phyloP scores from a whole-genome alignment of 108 stramenopile species.

The Thalassiosira profunda region DNA sequence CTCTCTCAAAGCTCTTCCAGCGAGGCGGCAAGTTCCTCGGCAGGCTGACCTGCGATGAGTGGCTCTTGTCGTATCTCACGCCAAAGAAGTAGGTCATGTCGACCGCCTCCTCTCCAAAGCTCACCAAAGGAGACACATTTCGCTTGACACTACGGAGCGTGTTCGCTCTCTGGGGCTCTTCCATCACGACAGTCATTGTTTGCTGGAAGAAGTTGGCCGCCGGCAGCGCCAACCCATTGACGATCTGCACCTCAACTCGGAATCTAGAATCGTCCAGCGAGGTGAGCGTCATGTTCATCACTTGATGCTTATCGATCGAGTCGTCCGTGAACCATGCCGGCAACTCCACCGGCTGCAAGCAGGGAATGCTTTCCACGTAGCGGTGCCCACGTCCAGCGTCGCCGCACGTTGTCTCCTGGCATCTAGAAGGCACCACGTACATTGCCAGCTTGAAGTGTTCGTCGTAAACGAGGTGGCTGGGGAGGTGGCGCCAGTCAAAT shows the following conservation, averaged over 20 bases:
- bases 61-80: slow-evolving; percentile 23
- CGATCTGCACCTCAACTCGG: slow-evolving; percentile 77
- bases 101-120: slow-evolving; percentile 56
- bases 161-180: slow-evolving; percentile 40
- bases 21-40: slow-evolving; percentile 88
- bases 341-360: slow-evolving; percentile 68
- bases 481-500: slow-evolving; percentile 76
- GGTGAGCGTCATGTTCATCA: slow-evolving; percentile 68
- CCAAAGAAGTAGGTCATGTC: slow-evolving; percentile 55
- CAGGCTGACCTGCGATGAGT: slow-evolving; percentile 28
- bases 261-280: slow-evolving; percentile 82
- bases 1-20: slow-evolving; percentile 67
- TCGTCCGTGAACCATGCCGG: slow-evolving; percentile 62
- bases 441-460: slow-evolving; percentile 82
- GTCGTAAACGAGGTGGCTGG: slow-evolving; percentile 61
- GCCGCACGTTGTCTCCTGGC: slow-evolving; percentile 62
- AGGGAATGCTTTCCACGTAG: slow-evolving; percentile 66
- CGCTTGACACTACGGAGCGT: slow-evolving; percentile 27
- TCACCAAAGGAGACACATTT: slow-evolving; percentile 63
- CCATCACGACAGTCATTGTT: slow-evolving; percentile 60
- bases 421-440: slow-evolving; percentile 63
- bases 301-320: slow-evolving; percentile 57
- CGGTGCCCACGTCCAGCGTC: slow-evolving; percentile 39
- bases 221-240: slow-evolving; percentile 70
- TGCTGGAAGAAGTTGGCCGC: slow-evolving; percentile 64